A percentile compares a stretch with the other conserved stretches of the same genome.
phyloP scores from a whole-genome alignment of 345 rosid species.

The Erucastrum elatum region DNA sequence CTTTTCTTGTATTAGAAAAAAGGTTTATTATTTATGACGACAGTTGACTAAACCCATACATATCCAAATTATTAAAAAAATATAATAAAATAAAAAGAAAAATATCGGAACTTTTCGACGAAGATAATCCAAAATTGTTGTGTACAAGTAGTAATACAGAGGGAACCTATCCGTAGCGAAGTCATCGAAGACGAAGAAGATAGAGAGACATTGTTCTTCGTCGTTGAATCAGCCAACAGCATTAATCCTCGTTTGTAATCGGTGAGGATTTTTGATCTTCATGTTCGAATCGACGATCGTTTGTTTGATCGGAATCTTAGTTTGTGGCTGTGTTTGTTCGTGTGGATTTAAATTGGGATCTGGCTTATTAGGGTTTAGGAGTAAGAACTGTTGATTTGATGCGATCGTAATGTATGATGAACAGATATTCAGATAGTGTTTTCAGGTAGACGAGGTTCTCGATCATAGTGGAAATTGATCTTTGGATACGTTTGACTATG shows the following conservation, averaged over 20 bases:
- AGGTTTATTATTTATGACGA: not conserved
- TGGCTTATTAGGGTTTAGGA: conserved; percentile 8
- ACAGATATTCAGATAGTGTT: too few relatives aligned
- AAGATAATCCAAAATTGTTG: not conserved
- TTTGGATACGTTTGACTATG: too few relatives aligned
- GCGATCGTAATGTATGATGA: not conserved
- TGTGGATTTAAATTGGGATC: conserved; percentile 11
- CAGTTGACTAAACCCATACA: too few relatives aligned
- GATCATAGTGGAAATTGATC: too few relatives aligned
- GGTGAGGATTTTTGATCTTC: conserved; percentile 27
- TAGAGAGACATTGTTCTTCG: not conserved
- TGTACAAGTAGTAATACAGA: not conserved
- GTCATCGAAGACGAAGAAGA: conserved; percentile 19
- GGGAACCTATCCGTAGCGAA: conserved; percentile 24
- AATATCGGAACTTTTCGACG: not conserved
- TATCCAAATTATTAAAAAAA: too few relatives aligned
- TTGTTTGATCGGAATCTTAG: conserved; percentile 11
- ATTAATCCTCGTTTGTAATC: conserved; percentile 19
- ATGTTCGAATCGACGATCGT: conserved; percentile 11
- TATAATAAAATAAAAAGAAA: too few relatives aligned
- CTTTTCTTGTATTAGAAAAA: conserved; percentile 21
- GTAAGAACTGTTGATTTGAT: conserved; percentile 15
- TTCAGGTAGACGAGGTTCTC: too few relatives aligned
- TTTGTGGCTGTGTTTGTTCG: not conserved
- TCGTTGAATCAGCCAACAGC: conserved; percentile 13